phyloP scores from a whole-genome alignment of 306 rosid genomes.

The Vachellia collinsii region DNA sequence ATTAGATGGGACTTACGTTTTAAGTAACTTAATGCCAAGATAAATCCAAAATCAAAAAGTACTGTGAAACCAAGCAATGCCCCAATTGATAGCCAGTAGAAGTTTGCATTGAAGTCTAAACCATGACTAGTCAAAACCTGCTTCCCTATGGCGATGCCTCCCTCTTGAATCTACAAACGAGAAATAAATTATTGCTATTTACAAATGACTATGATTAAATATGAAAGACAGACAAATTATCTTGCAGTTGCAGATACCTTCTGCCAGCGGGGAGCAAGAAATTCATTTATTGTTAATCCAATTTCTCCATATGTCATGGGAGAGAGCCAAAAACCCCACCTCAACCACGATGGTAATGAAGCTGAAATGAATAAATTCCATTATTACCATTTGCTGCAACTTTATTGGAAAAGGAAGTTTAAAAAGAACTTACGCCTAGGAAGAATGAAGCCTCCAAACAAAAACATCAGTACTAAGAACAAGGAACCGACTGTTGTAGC shows the following conservation, averaged over 20 bases:
- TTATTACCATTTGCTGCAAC: constrained; percentile 23
- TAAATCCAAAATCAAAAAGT: constrained; percentile 55
- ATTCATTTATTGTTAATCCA: constrained; percentile 61
- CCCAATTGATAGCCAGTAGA: constrained; percentile 61
- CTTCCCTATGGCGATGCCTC: constrained; percentile 50
- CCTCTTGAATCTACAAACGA: constrained; percentile 47
- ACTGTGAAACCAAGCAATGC: constrained; percentile 54
- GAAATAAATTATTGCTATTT: constrained; percentile 4
- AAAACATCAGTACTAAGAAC: constrained; percentile 49
- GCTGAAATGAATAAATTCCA: constrained; percentile 51
- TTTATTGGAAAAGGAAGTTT: background rate
- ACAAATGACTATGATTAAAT: constrained; percentile 6
- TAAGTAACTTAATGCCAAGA: constrained; percentile 58
- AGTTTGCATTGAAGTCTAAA: constrained; percentile 49
- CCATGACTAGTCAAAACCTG: constrained; percentile 51
- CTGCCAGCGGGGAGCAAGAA: constrained; percentile 69
- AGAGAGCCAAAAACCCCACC: constrained; percentile 70
- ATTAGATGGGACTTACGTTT: constrained; percentile 48
- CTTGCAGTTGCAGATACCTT: constrained; percentile 47
- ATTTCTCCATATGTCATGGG: constrained; percentile 67
- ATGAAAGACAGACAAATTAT: constrained; percentile 12
- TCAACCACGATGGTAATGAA: constrained; percentile 59
- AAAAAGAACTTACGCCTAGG: constrained; percentile 50
- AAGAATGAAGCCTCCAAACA: constrained; percentile 71
- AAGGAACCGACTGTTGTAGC: constrained; percentile 57